A percentile compares a stretch with the other conserved stretches of the same genome.
Conservation (phyloP, 768 basidiomycete species). For the Rhizopogon vinicolor region DNA sequence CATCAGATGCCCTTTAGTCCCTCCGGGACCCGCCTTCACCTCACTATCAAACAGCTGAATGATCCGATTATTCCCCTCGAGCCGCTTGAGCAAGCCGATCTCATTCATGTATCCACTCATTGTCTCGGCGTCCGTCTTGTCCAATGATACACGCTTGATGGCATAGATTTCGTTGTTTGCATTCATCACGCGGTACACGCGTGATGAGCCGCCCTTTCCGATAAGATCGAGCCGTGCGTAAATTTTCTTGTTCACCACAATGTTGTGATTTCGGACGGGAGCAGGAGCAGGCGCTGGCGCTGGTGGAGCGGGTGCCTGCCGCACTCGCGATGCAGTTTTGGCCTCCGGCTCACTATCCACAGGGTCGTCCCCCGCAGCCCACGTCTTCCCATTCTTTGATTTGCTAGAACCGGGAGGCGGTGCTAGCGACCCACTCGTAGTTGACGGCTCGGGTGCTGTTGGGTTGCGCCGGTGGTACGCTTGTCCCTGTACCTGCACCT, state of each 20-base stretch:
- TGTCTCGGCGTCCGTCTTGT: conserved; percentile 85
- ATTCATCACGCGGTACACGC: conserved; percentile 88
- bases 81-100: conserved; percentile 86
- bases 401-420: conserved; percentile 12
- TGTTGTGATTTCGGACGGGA: conserved; percentile 36
- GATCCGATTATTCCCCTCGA: conserved; percentile 91
- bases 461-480: conserved; percentile 62
- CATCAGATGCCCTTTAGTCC: conserved; percentile 70
- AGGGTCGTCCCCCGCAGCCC: conserved; percentile 42
- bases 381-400: conserved; percentile 35
- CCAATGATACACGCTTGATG: conserved; percentile 88
- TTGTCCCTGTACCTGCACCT: conserved; percentile 20
- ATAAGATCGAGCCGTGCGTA: conserved; percentile 87
- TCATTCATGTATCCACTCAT: conserved; percentile 95
- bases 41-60: conserved; percentile 91
- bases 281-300: conserved; percentile 13
- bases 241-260: conserved; percentile 59
- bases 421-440: conserved; percentile 30
- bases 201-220: conserved; percentile 93
- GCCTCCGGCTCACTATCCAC: conserved; percentile 32
- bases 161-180: conserved; percentile 76
- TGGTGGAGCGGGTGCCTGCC: conserved; percentile 30
- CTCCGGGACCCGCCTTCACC: conserved; percentile 58
- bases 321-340: conserved; percentile 21
- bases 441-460: conserved; percentile 58